A percentile compares a stretch with the other conserved stretches of the same genome.
These are phyloP conservation scores for Fomitopsis pinicola DNA, from an alignment of 1,284 basidiomycete species.

Conservation along the genomic window DNA sequence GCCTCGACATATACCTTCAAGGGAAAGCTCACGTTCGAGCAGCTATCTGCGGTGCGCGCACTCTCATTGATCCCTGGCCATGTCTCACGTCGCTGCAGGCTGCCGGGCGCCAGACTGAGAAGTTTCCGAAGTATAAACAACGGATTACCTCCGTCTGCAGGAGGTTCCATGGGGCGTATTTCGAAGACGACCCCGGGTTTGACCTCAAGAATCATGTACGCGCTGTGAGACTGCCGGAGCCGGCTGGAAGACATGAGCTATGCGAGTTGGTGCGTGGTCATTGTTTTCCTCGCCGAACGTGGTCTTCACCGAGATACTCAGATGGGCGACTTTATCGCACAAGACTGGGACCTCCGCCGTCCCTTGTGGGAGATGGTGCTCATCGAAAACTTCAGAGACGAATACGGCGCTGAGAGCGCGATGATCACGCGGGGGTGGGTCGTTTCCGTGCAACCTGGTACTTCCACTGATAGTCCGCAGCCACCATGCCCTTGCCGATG, in stretches of 20 bases:
- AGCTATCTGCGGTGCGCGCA: conserved; percentile 13
- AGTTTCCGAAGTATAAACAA: conserved; percentile 26
- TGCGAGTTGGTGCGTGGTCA: conserved; percentile 19
- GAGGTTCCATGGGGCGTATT: conserved; percentile 21
- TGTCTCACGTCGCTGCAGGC: not conserved
- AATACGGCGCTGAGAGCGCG: conserved; percentile 23
- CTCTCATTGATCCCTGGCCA: not conserved
- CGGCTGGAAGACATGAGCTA: conserved; percentile 24
- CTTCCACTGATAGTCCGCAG: conserved; percentile 5
- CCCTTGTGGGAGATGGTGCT: conserved; percentile 26
- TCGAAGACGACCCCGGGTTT: conserved; percentile 26
- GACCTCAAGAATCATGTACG: conserved; percentile 21
- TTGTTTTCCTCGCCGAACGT: not conserved
- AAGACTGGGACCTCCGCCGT: conserved; percentile 25
- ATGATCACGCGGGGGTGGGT: conserved; percentile 23
- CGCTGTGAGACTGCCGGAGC: conserved; percentile 18
- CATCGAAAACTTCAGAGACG: conserved; percentile 26
- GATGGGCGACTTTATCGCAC: conserved; percentile 28
- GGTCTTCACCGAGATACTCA: not conserved
- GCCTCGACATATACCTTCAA: conserved; percentile 19
- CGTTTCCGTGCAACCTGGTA: not conserved
- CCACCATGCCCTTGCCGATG: conserved; percentile 25
- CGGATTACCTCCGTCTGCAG: conserved; percentile 20
- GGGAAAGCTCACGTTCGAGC: conserved; percentile 17
- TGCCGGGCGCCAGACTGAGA: conserved; percentile 10